Base-by-base conservation (phyloP, 208 protist genomes). In the Leishmania lainsoni region DNA sequence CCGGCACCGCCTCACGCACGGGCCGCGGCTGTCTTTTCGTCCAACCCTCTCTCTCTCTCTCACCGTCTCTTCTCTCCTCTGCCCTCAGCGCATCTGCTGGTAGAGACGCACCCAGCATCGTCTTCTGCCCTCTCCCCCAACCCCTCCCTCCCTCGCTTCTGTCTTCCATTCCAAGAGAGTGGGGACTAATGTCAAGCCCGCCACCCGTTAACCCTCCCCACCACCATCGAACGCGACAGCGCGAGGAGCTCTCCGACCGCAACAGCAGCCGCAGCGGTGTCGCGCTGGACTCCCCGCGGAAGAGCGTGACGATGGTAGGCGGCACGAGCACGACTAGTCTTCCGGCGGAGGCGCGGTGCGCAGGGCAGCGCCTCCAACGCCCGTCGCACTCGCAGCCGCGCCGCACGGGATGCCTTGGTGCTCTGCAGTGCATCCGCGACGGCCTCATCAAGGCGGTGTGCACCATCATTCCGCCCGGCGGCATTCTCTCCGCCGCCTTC, bases 401-500 rank as follows among this genome's bases (percentile, higher is more conserved):
- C 45, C 35, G 32, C 26, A 26, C 35, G 26, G 71, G 73, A 54
- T 78, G 61, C 65, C 22, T 45, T 9, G 72, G 77, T 22, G 74
- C 71, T 2, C 26, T 81, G 9, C 35, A 75, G 9, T 12, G 54
- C 52, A 51, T 81, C 32, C 52, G 54, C 1, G 39, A 65, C 17
- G 69, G 42, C n/a, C 63, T 69, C 51, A 17, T 74, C 16, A 35
- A 54, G 16, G 75, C 51, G 0, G 76, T 80, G 54, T 72, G 81
- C 76, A 74, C n/a, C 29, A 79, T 88, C 26, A 74, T 84, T 1
- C 86, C 86, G n/a, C 82, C 81, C 0, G 86, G 86, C 73, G 86
- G 86, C 73, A 86, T 89, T 71, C 68, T 84, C 42, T 84, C 82
- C 29, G 61, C 76, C 51, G 82, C 78, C 48, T 81, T 94, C 54